These are phyloP conservation scores for Fraxinus platypoda DNA, from an alignment of 305 asterid genomes.

Conservation along the genomic window DNA sequence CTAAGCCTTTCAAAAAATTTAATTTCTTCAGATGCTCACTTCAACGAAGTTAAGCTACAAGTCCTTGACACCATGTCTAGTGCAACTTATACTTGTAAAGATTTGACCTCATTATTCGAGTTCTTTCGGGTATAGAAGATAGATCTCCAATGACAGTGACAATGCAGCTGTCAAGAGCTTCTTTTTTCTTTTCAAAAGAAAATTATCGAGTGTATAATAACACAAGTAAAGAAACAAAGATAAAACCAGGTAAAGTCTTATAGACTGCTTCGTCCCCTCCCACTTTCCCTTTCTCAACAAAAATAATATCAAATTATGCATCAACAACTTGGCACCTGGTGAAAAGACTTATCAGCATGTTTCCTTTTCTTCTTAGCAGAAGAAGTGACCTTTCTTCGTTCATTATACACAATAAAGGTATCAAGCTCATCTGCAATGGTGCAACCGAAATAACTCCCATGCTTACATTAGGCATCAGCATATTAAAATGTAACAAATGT, in stretches of 20 bases:
- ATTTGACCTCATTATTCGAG: slow-evolving; percentile 8
- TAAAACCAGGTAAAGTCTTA: background rate
- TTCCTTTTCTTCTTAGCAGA: slow-evolving; percentile 92
- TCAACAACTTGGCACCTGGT: slow-evolving; percentile 59
- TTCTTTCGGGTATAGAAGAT: slow-evolving; percentile 1
- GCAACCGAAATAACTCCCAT: slow-evolving; percentile 20
- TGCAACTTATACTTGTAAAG: slow-evolving; percentile 9
- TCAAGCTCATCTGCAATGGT: slow-evolving; percentile 68
- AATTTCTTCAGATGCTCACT: background rate
- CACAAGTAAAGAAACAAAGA: background rate
- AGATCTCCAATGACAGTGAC: slow-evolving; percentile 4
- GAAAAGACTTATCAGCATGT: slow-evolving; percentile 65
- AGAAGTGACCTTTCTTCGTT: slow-evolving; percentile 94
- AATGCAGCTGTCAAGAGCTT: slow-evolving; percentile 12
- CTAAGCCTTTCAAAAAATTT: background rate
- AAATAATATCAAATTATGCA: slow-evolving; percentile 11
- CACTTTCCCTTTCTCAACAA: slow-evolving; percentile 13
- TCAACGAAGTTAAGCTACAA: background rate
- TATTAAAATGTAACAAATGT: slow-evolving; percentile 9
- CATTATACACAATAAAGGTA: slow-evolving; percentile 79
- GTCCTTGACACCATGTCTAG: background rate
- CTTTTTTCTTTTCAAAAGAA: slow-evolving; percentile 10
- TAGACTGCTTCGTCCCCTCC: background rate
- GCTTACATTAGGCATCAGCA: slow-evolving; percentile 22
- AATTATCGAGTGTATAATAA: slow-evolving; percentile 6